Evolutionary conservation across 495 filamentous ascomycete species (phyloP).

Genomic region (Penicillium lagena): DNA sequence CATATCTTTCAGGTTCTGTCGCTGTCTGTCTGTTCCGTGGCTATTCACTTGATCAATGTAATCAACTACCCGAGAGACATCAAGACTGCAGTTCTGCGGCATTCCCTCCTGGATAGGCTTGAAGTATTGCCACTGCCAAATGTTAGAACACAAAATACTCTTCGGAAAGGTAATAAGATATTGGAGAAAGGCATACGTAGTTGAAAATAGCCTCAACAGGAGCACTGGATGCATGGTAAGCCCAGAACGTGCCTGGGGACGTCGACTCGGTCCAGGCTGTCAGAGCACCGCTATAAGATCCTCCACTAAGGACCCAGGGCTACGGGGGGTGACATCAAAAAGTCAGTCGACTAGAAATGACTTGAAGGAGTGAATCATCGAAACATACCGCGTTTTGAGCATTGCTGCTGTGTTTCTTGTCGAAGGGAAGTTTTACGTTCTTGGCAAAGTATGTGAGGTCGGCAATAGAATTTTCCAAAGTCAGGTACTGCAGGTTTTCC

Average conservation of each 20-base stretch:
- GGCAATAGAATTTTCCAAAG: slow-evolving; percentile 53
- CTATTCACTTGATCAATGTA: slow-evolving; percentile 46
- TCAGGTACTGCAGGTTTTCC: slow-evolving; percentile 55
- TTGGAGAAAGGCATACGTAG: slow-evolving; percentile 26
- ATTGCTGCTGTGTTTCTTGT: slow-evolving; percentile 43
- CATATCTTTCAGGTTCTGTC: slow-evolving; percentile 47
- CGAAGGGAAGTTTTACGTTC: slow-evolving; percentile 52
- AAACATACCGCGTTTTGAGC: slow-evolving; percentile 40
- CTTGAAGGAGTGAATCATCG: not conserved
- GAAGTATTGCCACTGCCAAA: slow-evolving; percentile 54
- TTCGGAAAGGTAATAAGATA: not conserved
- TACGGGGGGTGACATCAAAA: slow-evolving; percentile 1
- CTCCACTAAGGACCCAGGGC: slow-evolving; percentile 60
- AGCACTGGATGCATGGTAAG: slow-evolving; percentile 57
- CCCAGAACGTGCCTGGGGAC: slow-evolving; percentile 61
- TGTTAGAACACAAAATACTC: not conserved
- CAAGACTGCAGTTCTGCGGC: slow-evolving; percentile 56
- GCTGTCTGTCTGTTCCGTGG: slow-evolving; percentile 34
- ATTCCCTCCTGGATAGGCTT: slow-evolving; percentile 55
- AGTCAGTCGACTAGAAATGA: not conserved
- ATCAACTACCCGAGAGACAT: slow-evolving; percentile 48
- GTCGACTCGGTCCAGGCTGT: slow-evolving; percentile 54
- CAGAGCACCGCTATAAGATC: slow-evolving; percentile 60
- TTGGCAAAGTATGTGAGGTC: slow-evolving; percentile 60
- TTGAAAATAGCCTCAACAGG: slow-evolving; percentile 57